phyloP scores from a whole-genome alignment of 2,329 filamentous ascomycete species.

The Aspergillus fischeri region DNA sequence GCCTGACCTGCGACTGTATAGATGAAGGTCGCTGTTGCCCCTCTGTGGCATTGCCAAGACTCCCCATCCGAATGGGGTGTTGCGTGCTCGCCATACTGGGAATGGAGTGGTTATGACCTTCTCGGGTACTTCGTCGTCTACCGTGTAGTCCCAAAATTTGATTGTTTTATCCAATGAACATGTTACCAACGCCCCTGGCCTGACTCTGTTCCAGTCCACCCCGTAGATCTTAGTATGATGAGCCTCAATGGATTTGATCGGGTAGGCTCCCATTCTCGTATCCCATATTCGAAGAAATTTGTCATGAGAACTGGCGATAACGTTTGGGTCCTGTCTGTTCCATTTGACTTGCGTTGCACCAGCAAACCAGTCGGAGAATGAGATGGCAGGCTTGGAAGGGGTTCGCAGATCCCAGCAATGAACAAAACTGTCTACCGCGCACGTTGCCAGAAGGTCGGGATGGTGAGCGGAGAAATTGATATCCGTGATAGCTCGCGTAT shows the following conservation, averaged over 20 bases:
- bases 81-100: conserved; percentile 84
- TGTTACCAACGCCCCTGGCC: conserved; percentile 69
- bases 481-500: conserved; percentile 85
- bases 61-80: conserved; percentile 85
- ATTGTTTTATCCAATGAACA: conserved; percentile 90
- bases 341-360: conserved; percentile 95
- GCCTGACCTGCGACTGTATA: conserved; percentile 65
- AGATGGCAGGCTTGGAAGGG: conserved; percentile 68
- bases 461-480: conserved; percentile 95
- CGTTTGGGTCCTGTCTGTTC: conserved; percentile 80
- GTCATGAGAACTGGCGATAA: conserved; percentile 88
- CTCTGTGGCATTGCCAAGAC: conserved; percentile 89
- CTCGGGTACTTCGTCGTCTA: conserved; percentile 62
- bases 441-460: conserved; percentile 83
- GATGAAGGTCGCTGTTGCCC: conserved; percentile 75
- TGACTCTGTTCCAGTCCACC: conserved; percentile 85
- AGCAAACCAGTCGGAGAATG: conserved; percentile 89
- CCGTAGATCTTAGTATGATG: conserved; percentile 94
- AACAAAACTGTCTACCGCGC: conserved; percentile 87
- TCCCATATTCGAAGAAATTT: conserved; percentile 88
- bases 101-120: conserved; percentile 77
- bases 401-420: conserved; percentile 86
- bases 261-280: conserved; percentile 70
- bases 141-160: conserved; percentile 83
- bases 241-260: conserved; percentile 78